A percentile compares a stretch with the other conserved stretches of the same genome.
phyloP scores from a whole-genome alignment of 2,329 filamentous ascomycete species.

The Fusarium pseudoanthophilum region DNA sequence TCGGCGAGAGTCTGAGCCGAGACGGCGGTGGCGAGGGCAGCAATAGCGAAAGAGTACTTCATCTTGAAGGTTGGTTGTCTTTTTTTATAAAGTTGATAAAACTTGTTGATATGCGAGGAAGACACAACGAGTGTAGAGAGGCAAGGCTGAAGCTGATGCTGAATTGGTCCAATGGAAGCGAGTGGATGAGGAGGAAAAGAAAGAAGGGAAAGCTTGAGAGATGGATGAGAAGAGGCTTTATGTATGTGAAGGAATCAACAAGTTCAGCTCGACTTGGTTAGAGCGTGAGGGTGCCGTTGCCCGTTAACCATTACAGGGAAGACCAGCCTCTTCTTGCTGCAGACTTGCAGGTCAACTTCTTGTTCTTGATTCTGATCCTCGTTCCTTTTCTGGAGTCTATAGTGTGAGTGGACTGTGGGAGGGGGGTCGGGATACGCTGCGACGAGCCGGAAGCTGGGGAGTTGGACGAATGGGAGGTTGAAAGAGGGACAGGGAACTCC shows the following conservation, averaged over 20 bases:
- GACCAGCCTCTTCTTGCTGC: constrained; percentile 19
- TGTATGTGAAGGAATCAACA: constrained; percentile 38
- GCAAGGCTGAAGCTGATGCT: constrained; percentile 19
- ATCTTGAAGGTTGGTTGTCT: constrained; percentile 47
- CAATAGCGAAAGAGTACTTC: constrained; percentile 52
- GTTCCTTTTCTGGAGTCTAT: not conserved
- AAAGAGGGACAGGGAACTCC: constrained; percentile 23
- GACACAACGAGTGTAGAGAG: constrained; percentile 46
- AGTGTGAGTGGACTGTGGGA: constrained; percentile 18
- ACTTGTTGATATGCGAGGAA: constrained; percentile 15
- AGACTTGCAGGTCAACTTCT: constrained; percentile 14
- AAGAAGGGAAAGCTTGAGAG: constrained; percentile 16
- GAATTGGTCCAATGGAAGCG: constrained; percentile 40
- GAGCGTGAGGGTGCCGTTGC: constrained; percentile 7
- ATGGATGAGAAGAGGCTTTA: constrained; percentile 44
- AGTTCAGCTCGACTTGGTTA: not conserved
- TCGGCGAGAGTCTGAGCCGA: constrained; percentile 49
- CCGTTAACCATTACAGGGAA: constrained; percentile 13
- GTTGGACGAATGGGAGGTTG: constrained; percentile 21
- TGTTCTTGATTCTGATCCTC: constrained; percentile 20
- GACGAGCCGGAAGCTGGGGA: constrained; percentile 31
- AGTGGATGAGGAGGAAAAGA: constrained; percentile 47
- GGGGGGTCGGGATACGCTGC: constrained; percentile 32
- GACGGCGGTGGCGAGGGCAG: constrained; percentile 50
- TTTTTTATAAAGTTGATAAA: not conserved